Percentiles rank a stretch among this genome's conserved stretches.
These are phyloP conservation scores for Malus sylvestris DNA, from an alignment of 306 rosid genomes.

Conservation along the genomic window DNA sequence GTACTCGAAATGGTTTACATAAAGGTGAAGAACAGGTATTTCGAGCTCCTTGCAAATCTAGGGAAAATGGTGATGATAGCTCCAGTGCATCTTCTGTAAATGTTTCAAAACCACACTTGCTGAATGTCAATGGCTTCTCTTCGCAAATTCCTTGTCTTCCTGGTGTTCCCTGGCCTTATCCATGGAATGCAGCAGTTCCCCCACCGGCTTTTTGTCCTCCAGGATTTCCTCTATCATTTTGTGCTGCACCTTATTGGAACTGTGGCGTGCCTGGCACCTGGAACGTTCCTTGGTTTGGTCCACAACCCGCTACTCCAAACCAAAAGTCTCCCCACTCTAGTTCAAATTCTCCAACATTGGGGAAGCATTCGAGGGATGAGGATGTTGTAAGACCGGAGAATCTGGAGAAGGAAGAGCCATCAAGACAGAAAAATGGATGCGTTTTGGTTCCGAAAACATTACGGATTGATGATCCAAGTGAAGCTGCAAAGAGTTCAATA, in stretches of 20 bases:
- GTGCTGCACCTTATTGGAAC: constrained; percentile 66
- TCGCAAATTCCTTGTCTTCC: constrained; percentile 60
- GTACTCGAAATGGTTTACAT: constrained; percentile 38
- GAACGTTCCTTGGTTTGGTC: constrained; percentile 61
- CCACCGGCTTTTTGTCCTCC: constrained; percentile 62
- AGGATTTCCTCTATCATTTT: constrained; percentile 57
- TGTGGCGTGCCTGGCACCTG: constrained; percentile 55
- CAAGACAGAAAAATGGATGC: constrained; percentile 47
- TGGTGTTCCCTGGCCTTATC: constrained; percentile 80
- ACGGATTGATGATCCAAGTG: constrained; percentile 78
- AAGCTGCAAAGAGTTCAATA: constrained; percentile 92
- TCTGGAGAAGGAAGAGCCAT: constrained; percentile 28
- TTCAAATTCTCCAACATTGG: constrained; percentile 47
- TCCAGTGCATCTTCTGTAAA: constrained; percentile 48
- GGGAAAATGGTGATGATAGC: constrained; percentile 52
- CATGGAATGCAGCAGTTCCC: constrained; percentile 54
- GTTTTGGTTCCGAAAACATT: constrained; percentile 83
- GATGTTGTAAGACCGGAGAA: constrained; percentile 29
- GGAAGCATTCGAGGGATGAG: constrained; percentile 73
- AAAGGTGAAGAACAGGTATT: constrained; percentile 31
- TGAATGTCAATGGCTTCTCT: constrained; percentile 39
- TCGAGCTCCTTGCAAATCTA: constrained; percentile 28
- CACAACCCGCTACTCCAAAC: constrained; percentile 41
- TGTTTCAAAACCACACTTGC: constrained; percentile 33
- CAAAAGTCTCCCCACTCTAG: constrained; percentile 26